These are phyloP conservation scores for Paecilomyces formosus DNA, from an alignment of 2,329 filamentous ascomycete genomes.

Conservation along the genomic window DNA sequence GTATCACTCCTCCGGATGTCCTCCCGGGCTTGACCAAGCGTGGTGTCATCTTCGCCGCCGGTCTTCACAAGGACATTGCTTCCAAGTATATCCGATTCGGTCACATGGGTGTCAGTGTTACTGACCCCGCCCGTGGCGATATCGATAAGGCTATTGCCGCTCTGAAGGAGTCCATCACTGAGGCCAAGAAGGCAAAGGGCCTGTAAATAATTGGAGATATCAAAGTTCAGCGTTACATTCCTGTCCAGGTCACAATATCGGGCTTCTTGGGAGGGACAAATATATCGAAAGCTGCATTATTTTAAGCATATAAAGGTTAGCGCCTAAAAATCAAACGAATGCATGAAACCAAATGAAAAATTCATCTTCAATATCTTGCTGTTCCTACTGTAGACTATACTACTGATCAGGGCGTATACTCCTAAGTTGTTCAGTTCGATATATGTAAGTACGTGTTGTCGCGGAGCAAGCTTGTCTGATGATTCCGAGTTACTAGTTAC, in stretches of 20 bases:
- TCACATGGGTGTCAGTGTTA: constrained; percentile 94
- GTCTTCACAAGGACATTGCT: constrained; percentile 92
- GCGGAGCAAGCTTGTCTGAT: too few species aligned
- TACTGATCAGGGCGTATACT: not conserved
- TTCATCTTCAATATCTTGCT: not conserved
- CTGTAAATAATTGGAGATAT: constrained; percentile 15
- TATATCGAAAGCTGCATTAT: not conserved
- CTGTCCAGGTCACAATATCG: not conserved
- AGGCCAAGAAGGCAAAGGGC: constrained; percentile 59
- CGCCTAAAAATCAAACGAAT: not conserved
- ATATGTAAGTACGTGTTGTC: too few species aligned
- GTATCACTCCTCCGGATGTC: constrained; percentile 69
- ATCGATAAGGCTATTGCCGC: constrained; percentile 77
- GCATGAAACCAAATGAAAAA: not conserved
- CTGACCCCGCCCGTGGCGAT: constrained; percentile 69
- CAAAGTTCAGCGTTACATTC: not conserved
- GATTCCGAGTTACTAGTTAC: too few species aligned
- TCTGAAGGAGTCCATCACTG: constrained; percentile 64
- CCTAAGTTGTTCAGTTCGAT: too few species aligned
- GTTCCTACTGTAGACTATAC: not conserved
- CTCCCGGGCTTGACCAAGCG: constrained; percentile 78
- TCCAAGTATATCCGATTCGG: constrained; percentile 91
- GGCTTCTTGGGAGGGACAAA: not conserved
- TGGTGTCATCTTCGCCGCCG: constrained; percentile 89
- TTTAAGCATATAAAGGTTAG: not conserved